Conservation (phyloP, 768 basidiomycete species). For the Fistulinella prunicolor region DNA sequence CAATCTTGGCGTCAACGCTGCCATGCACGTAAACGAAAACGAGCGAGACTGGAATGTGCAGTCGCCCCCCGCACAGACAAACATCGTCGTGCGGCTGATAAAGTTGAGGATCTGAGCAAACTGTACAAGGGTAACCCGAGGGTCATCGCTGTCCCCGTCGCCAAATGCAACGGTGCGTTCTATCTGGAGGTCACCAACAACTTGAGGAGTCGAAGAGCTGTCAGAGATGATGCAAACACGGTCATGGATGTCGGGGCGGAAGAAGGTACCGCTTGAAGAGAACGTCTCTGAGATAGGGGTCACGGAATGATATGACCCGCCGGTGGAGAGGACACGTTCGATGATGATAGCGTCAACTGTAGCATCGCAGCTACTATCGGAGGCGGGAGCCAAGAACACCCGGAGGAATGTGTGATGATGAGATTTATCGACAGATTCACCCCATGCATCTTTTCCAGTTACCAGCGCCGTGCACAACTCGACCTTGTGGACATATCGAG, state of each 20-base stretch:
- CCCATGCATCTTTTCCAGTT: background rate
- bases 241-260: constrained; percentile 14
- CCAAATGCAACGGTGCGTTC: constrained; percentile 9
- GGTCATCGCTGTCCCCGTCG: no score
- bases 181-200: constrained; percentile 1
- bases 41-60: constrained; percentile 14
- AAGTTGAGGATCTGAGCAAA: constrained; percentile 7
- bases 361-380: background rate
- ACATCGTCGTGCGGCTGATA: background rate
- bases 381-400: background rate
- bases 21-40: constrained; percentile 12
- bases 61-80: constrained; percentile 6
- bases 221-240: background rate
- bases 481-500: constrained; percentile 6
- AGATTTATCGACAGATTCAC: background rate
- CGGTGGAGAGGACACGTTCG: constrained; percentile 16
- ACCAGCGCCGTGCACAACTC: constrained; percentile 8
- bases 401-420: constrained; percentile 13
- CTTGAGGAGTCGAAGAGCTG: background rate
- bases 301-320: constrained; percentile 5
- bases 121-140: constrained; percentile 1
- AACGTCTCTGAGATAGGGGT: background rate
- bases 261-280: background rate
- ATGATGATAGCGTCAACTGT: constrained; percentile 5
- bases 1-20: constrained; percentile 2